Evolutionary conservation across 192 early-diverging fungal genomes (phyloP).

Genomic region (Rhizoclosmatium sp.): DNA sequence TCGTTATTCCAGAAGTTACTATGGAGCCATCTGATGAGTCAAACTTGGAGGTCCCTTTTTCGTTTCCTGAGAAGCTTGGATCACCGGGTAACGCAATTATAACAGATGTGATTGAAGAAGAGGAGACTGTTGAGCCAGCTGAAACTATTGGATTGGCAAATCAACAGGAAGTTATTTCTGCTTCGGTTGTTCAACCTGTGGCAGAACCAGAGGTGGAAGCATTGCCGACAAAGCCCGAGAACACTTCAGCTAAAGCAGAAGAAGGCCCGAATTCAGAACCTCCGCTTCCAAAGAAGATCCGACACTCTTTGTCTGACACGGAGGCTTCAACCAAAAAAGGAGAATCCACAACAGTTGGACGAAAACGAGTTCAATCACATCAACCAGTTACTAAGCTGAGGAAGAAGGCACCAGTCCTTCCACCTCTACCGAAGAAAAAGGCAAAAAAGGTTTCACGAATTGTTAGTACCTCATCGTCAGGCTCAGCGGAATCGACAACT

Average conservation of each 20-base stretch:
- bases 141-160: too few relatives aligned
- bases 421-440: not conserved
- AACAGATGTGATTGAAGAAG: not conserved
- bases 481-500: not conserved
- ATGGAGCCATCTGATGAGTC: not conserved
- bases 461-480: slow-evolving; percentile 9
- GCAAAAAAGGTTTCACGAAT: not conserved
- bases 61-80: too few relatives aligned
- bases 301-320: slow-evolving; percentile 1
- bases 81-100: too few relatives aligned
- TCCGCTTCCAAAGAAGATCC: not conserved
- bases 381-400: not conserved
- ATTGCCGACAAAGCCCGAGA: not conserved
- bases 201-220: not conserved
- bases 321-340: slow-evolving; percentile 1
- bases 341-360: not conserved
- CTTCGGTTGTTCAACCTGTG: not conserved
- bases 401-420: not conserved
- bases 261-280: not conserved
- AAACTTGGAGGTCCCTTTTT: not conserved
- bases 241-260: not conserved
- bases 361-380: not conserved
- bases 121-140: not conserved
- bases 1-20: not conserved
- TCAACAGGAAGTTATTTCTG: not conserved